Evolutionary conservation across 2,329 filamentous ascomycete species (phyloP), one percentile per base, ranked within the genome.

Genomic region (Paecilomyces formosus): DNA sequence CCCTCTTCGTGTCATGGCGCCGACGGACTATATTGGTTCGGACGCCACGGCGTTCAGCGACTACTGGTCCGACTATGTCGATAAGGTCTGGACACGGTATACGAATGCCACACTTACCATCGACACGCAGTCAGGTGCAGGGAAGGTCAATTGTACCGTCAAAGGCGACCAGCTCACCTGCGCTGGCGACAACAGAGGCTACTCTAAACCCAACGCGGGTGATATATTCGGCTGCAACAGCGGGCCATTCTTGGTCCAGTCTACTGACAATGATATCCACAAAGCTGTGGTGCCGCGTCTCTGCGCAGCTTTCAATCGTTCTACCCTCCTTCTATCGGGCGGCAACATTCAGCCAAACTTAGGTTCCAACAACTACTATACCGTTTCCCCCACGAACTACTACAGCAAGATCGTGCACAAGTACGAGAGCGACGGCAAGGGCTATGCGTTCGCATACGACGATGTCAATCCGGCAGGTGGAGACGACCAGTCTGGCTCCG

Each of bases 391-490:
- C 0, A 80, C 78, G 11, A 78, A 73, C 49, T 56, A 58, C 66
- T 80, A 88, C 71, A 61, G 58, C 54, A 59, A 61, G 54, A 76
- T 88, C 45, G 78, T 88, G 2, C 86, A 88, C 70, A 71, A 78
- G 39, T 78, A 82, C 55, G 84, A 87, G 72, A 66, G 79, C 3
- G 84, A 88, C 67, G 80, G 80, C 1, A 74, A 77, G 52, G 86
- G 86, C 0, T 89, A 89, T 66, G 82, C 84, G 0, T 89, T 88
- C 66, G 79, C 86, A 0, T 89, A 88, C 63, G 86, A 89, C 65
- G 86, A 89, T 67, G 86, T 89, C 18, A 82, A 83, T 57, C 81
- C 84, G 15, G 8, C 39, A 0, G 75, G 78, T 60, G 82, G 79
- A 18, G 77, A 79, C 28, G 74, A 78, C 62, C 83, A 87, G 66